Base-by-base conservation (phyloP, 2,329 filamentous ascomycete species). In the Sphaerostilbella broomeana region DNA sequence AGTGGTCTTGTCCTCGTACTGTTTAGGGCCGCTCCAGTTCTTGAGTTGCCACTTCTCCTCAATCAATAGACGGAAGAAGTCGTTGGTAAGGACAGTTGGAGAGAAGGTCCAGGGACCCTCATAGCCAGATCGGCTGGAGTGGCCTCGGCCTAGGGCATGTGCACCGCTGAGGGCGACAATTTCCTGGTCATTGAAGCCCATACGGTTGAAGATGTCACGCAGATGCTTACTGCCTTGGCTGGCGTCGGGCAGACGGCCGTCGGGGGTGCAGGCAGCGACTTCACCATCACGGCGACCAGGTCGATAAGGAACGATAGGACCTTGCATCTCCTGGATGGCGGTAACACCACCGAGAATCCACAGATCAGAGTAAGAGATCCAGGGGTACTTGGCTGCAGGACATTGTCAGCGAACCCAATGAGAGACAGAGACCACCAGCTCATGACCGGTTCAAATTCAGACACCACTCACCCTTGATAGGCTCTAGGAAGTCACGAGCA, bases 151-250 rank as follows among this genome's bases (percentile, higher is more conserved):
- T 25, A 95, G 77, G 38, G 86, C 84, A 69, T 95, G 88, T 34
- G 84, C 88, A 51, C 88, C 88, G 17, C 75, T 73, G 38, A 97
- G 77, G 20, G 90, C 92, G 31, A 95, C 90, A 59, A 97, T 97
- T 67, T 95, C 89, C 57, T 85, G 85, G 68, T 98, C 90, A 64
- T 92, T 84, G 75, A 95, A 97, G 51, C 90, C 90, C 90, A 97
- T 97, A 61, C 90, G 87, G 64, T 81, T 78, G 68, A 97, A 98
- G 71, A 97, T 90, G 68, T 78, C 77, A 56, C 92, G 84, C 54
- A 97, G 76, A 68, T 97, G 90, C 58, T 80, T 77, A 46, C 80
- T 71, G 45, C 77, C 83, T 74, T 95, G 78, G 53, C 78, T 63
- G 36, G 75, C 90, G 61, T 98, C 88, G 48, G 89, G 75, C 20